Conservation (phyloP, 2,329 filamentous ascomycete species). For the Emergomyces orientalis region DNA sequence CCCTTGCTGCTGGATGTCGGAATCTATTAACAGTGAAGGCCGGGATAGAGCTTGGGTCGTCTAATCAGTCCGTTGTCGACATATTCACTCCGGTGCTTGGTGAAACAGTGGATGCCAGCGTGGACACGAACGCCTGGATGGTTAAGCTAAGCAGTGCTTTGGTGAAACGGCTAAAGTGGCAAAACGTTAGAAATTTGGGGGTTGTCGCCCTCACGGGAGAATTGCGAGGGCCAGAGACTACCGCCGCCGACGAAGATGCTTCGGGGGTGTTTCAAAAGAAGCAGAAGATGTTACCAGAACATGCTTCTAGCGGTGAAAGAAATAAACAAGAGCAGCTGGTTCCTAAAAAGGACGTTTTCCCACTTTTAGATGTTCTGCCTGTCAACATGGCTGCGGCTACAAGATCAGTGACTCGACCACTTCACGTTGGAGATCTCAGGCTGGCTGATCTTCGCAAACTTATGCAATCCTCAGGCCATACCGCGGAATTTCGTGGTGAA, state of each 20-base stretch:
- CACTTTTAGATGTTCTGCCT: conserved; percentile 52
- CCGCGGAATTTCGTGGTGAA: conserved; percentile 86
- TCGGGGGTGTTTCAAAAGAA: conserved; percentile 42
- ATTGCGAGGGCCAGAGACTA: conserved; percentile 43
- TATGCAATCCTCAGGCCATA: conserved; percentile 73
- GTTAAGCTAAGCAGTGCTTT: conserved; percentile 80
- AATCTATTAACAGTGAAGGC: conserved; percentile 48
- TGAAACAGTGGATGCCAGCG: conserved; percentile 71
- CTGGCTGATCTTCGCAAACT: conserved; percentile 78
- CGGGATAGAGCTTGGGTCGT: conserved; percentile 14
- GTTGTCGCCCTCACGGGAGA: conserved; percentile 86
- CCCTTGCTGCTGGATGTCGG: conserved; percentile 70
- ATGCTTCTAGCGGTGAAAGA: conserved; percentile 23
- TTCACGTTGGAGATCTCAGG: conserved; percentile 88
- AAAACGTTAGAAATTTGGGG: conserved; percentile 78
- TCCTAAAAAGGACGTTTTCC: conserved; percentile 30
- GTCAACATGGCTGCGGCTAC: conserved; percentile 59
- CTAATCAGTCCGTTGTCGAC: conserved; percentile 40
- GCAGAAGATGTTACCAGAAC: conserved; percentile 42
- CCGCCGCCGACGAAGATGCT: conserved; percentile 26
- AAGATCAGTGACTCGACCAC: conserved; percentile 68
- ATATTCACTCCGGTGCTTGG: conserved; percentile 78
- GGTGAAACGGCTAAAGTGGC: conserved; percentile 84
- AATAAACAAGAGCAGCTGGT: conserved; percentile 19
- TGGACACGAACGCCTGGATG: conserved; percentile 95